A percentile compares a stretch with the other conserved stretches of the same genome.
Conservation (phyloP, 306 rosid species). For the Prunus kanzakura region DNA sequence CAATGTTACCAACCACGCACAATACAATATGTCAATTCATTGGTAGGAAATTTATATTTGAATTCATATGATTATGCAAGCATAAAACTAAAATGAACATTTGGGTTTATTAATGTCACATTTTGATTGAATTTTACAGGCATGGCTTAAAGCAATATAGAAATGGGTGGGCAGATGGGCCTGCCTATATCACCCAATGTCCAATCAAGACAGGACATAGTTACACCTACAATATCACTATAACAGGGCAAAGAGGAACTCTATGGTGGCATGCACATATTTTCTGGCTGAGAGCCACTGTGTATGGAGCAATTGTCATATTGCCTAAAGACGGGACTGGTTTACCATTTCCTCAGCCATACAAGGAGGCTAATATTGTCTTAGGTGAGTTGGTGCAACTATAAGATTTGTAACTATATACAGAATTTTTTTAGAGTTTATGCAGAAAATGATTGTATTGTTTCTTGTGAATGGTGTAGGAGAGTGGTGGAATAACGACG, state of each 20-base stretch:
- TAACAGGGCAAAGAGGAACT: conserved; percentile 42
- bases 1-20: too few species aligned
- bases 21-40: too few species aligned
- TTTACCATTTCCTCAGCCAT: conserved; percentile 32
- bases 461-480: conserved; percentile 18
- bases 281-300: conserved; percentile 40
- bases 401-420: not conserved
- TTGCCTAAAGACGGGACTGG: conserved; percentile 23
- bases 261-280: conserved; percentile 46
- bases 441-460: not conserved
- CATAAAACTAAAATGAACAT: too few species aligned
- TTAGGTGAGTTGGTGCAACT: conserved; percentile 16
- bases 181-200: conserved; percentile 37
- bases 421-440: not conserved
- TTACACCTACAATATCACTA: conserved; percentile 22
- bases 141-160: conserved; percentile 39
- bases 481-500: conserved; percentile 41
- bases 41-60: too few species aligned
- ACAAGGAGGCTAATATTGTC: conserved; percentile 21
- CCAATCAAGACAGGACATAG: conserved; percentile 31
- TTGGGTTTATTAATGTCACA: too few species aligned
- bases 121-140: not conserved
- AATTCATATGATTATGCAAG: not conserved
- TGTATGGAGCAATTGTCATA: conserved; percentile 31
- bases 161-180: conserved; percentile 45